Conservation (phyloP, 768 basidiomycete genomes). For the Tubosaeta sp. region DNA sequence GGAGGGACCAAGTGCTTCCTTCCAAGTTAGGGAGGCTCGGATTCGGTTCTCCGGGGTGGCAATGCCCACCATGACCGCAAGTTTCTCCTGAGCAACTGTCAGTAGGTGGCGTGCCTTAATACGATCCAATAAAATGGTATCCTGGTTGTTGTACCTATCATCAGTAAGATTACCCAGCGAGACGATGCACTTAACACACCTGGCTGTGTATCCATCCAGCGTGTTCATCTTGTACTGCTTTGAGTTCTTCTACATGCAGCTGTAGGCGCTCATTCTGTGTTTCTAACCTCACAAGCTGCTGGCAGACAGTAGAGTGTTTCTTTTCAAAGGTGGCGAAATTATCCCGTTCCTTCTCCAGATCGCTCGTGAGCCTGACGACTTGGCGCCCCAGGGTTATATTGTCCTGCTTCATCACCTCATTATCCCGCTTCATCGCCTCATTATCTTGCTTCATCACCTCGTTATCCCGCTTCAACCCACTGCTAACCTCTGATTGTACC, state of each 20-base stretch:
- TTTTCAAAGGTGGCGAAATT: too few relatives aligned
- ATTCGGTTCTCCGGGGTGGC: not conserved
- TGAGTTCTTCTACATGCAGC: not conserved
- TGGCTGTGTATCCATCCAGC: not conserved
- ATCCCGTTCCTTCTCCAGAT: not conserved
- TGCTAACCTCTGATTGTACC: not conserved
- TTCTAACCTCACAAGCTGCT: not conserved
- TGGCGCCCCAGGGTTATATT: not conserved
- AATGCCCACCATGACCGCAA: not conserved
- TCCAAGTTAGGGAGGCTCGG: not conserved
- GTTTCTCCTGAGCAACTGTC: not conserved
- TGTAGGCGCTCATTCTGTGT: not conserved
- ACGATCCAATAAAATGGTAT: not conserved
- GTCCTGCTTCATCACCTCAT: not conserved
- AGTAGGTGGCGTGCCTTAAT: not conserved
- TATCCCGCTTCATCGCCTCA: too few relatives aligned
- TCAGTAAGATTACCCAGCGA: not conserved
- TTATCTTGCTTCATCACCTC: not conserved
- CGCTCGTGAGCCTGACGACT: not conserved
- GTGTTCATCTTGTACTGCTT: not conserved
- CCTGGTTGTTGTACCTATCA: not conserved
- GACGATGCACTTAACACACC: not conserved
- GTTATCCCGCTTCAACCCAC: not conserved
- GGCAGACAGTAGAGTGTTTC: too few relatives aligned
- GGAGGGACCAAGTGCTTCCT: not conserved